These are phyloP conservation scores for Zygnema cylindricum DNA, from an alignment of 139 green algal genomes.

Conservation along the genomic window DNA sequence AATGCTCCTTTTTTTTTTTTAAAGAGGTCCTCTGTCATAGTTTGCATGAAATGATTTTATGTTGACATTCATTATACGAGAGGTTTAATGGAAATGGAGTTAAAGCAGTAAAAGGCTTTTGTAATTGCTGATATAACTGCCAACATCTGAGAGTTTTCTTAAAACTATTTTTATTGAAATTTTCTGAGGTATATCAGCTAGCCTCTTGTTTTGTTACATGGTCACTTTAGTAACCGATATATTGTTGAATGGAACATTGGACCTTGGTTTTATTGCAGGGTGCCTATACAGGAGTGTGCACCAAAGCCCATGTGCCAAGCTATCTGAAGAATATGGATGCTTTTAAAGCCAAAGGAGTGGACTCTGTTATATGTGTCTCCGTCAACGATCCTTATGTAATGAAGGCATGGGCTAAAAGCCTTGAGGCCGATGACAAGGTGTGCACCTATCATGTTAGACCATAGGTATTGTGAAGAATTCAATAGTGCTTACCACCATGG, in stretches of 20 bases:
- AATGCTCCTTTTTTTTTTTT: background rate
- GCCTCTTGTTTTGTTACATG: too few relatives aligned
- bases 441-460: background rate
- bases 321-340: constrained; percentile 41
- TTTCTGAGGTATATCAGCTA: too few relatives aligned
- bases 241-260: too few relatives aligned
- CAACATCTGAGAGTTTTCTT: too few relatives aligned
- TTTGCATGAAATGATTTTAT: too few relatives aligned
- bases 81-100: too few relatives aligned
- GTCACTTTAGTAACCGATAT: too few relatives aligned
- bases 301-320: constrained; percentile 43
- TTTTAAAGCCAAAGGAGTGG: constrained; percentile 51
- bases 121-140: too few relatives aligned
- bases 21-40: background rate
- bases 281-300: constrained; percentile 54
- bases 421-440: constrained; percentile 49
- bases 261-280: constrained; percentile 34
- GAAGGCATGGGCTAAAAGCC: constrained; percentile 41
- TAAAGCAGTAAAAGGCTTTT: too few relatives aligned
- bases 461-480: background rate
- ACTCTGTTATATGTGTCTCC: constrained; percentile 38
- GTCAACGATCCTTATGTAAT: constrained; percentile 55
- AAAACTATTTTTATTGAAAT: too few relatives aligned
- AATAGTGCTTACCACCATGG: too few relatives aligned
- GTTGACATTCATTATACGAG: too few relatives aligned